Evolutionary conservation across 352 stramenopile species (phyloP).

Genomic region (Phytophthora ramorum): DNA sequence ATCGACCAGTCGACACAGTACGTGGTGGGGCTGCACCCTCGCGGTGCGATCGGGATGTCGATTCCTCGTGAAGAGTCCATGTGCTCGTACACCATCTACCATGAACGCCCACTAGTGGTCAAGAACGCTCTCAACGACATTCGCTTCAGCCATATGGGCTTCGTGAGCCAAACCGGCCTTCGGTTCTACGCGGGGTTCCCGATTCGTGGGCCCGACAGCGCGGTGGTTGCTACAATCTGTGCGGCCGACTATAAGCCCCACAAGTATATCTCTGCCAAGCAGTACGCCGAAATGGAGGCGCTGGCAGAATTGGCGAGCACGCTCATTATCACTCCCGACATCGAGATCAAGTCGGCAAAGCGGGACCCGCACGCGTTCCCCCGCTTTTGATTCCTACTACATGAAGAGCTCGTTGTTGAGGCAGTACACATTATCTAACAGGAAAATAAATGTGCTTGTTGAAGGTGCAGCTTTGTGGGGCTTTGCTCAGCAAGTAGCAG

Average conservation of each 20-base stretch:
- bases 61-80: conserved; percentile 62
- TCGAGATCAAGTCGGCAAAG: conserved; percentile 26
- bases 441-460: conserved; percentile 14
- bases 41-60: conserved; percentile 33
- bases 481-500: conserved; percentile 10
- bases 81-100: conserved; percentile 69
- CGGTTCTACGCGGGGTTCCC: conserved; percentile 80
- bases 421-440: conserved; percentile 30
- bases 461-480: not conserved
- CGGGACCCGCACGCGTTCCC: conserved; percentile 14
- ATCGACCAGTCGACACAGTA: conserved; percentile 62
- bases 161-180: conserved; percentile 52
- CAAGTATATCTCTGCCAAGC: conserved; percentile 70
- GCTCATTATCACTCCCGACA: conserved; percentile 40
- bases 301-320: conserved; percentile 57
- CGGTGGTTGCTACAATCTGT: conserved; percentile 65
- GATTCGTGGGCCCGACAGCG: conserved; percentile 54
- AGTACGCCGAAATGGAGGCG: conserved; percentile 78
- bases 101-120: conserved; percentile 60
- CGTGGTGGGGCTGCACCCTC: conserved; percentile 47
- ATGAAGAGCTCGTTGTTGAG: conserved; percentile 2
- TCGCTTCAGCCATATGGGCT: conserved; percentile 68
- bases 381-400: not conserved
- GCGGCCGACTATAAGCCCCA: conserved; percentile 58
- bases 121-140: conserved; percentile 72